Conservation (phyloP, 108 stramenopile genomes). For the Discostella pseudostelligera region DNA sequence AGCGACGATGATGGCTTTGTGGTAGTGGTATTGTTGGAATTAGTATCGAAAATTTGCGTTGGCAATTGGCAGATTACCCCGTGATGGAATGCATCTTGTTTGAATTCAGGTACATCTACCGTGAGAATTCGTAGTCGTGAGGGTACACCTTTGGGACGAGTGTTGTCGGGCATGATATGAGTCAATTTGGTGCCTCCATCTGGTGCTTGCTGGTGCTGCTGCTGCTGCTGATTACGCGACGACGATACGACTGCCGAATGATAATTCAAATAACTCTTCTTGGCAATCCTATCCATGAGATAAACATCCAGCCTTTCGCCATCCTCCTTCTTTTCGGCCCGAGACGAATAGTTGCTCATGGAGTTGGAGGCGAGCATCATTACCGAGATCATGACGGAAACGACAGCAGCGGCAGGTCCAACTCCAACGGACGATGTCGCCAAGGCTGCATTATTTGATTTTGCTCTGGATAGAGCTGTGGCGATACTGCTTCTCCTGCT, state of each 20-base stretch:
- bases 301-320: slow-evolving; percentile 41
- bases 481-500: too few relatives aligned
- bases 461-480: slow-evolving; percentile 26
- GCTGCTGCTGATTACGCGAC: not conserved
- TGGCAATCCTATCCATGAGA: slow-evolving; percentile 72
- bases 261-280: slow-evolving; percentile 56
- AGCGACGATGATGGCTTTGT: not conserved
- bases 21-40: not conserved
- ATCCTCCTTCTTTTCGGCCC: slow-evolving; percentile 8
- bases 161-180: not conserved
- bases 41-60: slow-evolving; percentile 21
- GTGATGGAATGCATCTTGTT: slow-evolving; percentile 48
- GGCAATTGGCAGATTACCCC: slow-evolving; percentile 24
- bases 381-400: not conserved
- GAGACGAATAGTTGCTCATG: not conserved
- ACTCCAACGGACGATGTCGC: slow-evolving; percentile 5
- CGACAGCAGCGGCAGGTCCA: slow-evolving; percentile 5
- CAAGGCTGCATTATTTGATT: slow-evolving; percentile 42
- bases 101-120: slow-evolving; percentile 68
- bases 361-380: not conserved
- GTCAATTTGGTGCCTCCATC: not conserved
- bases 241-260: slow-evolving; percentile 6
- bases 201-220: not conserved
- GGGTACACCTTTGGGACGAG: slow-evolving; percentile 59
- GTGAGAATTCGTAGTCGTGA: slow-evolving; percentile 56